phyloP scores from a whole-genome alignment of 768 basidiomycete species.

The Rossbeevera mucosa region DNA sequence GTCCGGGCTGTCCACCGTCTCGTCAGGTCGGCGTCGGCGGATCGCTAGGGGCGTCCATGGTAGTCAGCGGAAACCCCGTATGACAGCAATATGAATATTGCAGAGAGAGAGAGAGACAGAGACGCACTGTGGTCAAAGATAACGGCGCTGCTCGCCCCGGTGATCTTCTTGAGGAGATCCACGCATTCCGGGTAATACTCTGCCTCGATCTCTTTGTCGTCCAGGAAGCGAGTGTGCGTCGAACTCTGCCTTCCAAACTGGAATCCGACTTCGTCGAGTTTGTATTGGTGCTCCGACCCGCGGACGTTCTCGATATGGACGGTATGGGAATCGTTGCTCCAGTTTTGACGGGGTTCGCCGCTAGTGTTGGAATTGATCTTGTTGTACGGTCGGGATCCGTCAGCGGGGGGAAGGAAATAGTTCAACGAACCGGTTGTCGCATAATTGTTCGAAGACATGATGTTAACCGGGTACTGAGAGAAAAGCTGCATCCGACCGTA shows the following conservation, averaged over 20 bases:
- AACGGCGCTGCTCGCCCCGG: conserved; percentile 36
- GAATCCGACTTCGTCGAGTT: conserved; percentile 35
- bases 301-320: conserved; percentile 32
- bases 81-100: too few species aligned
- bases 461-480: too few species aligned
- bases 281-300: conserved; percentile 30
- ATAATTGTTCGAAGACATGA: conserved; percentile 14
- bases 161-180: conserved; percentile 35
- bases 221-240: conserved; percentile 29
- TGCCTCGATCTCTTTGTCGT: conserved; percentile 33
- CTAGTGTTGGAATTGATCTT: conserved; percentile 18
- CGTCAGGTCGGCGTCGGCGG: conserved; percentile 37
- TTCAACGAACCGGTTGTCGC: conserved; percentile 16
- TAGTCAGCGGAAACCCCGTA: background rate
- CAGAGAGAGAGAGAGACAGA: background rate
- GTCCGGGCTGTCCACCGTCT: conserved; percentile 34
- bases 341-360: conserved; percentile 18
- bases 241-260: conserved; percentile 27
- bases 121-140: conserved; percentile 41
- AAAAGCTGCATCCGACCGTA: too few species aligned
- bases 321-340: conserved; percentile 5
- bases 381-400: conserved; percentile 17
- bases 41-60: conserved; percentile 31
- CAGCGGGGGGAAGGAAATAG: conserved; percentile 15
- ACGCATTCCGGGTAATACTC: conserved; percentile 39